A percentile compares a stretch with the other conserved stretches of the same genome.
Conservation (phyloP, 2,329 filamentous ascomycete species). For the Pseudogymnoascus sp. region DNA sequence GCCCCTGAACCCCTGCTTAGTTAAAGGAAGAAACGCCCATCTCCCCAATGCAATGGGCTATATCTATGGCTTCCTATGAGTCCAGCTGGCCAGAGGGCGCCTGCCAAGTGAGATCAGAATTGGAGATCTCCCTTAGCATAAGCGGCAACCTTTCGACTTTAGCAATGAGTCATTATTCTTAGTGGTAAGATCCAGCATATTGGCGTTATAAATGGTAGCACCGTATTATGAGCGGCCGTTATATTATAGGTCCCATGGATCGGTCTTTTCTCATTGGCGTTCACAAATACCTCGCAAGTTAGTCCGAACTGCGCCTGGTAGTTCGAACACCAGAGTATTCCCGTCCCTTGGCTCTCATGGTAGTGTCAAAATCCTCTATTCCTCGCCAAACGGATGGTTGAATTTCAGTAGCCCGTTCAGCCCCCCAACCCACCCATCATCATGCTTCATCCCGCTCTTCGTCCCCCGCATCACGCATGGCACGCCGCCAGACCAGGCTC, state of each 20-base stretch:
- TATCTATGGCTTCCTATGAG: background rate
- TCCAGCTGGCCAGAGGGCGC: background rate
- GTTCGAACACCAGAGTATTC: background rate
- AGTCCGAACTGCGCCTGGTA: background rate
- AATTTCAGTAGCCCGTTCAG: constrained; percentile 92
- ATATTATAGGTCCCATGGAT: background rate
- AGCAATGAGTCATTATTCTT: background rate
- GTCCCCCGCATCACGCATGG: constrained; percentile 74
- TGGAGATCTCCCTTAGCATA: background rate
- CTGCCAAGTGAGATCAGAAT: background rate
- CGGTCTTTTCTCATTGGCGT: background rate
- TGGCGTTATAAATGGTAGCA: background rate
- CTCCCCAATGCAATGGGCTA: background rate
- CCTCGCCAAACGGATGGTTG: constrained; percentile 88
- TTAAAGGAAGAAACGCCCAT: background rate
- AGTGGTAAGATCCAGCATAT: background rate
- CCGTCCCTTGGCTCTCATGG: background rate
- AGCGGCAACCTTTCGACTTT: background rate
- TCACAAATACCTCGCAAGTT: background rate
- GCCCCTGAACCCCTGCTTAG: background rate
- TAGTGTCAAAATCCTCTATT: constrained; percentile 2
- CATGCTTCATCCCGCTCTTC: constrained; percentile 44
- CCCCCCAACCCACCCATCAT: constrained; percentile 95
- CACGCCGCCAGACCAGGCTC: constrained; percentile 64
- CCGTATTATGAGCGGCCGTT: background rate